Evolutionary conservation across 1,284 basidiomycete species (phyloP), one percentile per base, ranked within the genome.

Genomic region (Cutaneotrichosporon sp.): DNA sequence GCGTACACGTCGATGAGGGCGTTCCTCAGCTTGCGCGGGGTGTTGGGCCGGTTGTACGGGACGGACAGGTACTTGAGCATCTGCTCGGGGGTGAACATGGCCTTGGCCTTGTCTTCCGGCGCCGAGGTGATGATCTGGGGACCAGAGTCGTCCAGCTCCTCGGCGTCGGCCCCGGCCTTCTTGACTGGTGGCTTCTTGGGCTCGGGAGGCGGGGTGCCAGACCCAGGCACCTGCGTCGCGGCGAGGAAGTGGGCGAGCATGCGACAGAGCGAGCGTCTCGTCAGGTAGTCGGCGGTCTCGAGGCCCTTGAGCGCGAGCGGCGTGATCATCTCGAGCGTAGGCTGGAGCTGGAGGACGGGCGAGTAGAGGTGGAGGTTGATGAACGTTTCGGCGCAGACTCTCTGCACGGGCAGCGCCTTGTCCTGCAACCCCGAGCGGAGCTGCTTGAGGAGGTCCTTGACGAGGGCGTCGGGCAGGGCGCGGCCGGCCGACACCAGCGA

Each of bases 1-100:
- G 87, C 85, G 72, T 98, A 98, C 67, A 92, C 89, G 70, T 97
- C 92, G 73, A 97, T 89, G 34, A 98, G 84, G 6, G 92, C 93
- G 43, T 92, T 87, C 24, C 89, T 86, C 1, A 86, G 85, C 76
- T 88, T 89, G 56, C 90, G 86, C 1, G 87, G 83, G 0, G 85
- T 75, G 49, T 86, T 83, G 7, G 85, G 81, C 71, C 89, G 90
- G 80, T 91, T 92, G 81, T 94, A 92, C 31, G 89, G 88, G 0
- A 77, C 78, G 0, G 92, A 92, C 4, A 98, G 83, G 56, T 88
- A 86, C 25, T 79, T 79, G 33, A 99, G 81, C 92, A 97, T 97
- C 69, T 95, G 92, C 8, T 81, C 80, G 0, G 89, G 85, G 0
- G 87, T 86, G 64, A 93, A 82, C 52, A 97, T 84, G 0, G 91